Conservation (phyloP, 169 alveolate species). For the Eimeria maxima region DNA sequence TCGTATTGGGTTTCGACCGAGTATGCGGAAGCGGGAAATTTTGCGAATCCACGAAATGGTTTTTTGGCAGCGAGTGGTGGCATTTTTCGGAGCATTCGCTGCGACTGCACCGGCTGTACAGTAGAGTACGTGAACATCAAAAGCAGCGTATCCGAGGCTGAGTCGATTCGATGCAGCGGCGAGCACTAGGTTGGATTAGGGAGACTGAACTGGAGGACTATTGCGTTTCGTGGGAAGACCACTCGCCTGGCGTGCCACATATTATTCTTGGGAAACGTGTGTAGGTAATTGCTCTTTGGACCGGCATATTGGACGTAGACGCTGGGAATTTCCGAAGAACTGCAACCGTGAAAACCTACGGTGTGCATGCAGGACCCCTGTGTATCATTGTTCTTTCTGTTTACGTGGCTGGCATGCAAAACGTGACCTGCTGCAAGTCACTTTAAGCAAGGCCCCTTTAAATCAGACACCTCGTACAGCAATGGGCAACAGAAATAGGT, state of each 20-base stretch:
- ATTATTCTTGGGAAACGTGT: not conserved
- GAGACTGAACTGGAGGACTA: not conserved
- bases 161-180: not conserved
- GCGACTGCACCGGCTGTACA: not conserved
- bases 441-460: not conserved
- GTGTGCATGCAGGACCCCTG: not conserved
- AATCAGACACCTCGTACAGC: not conserved
- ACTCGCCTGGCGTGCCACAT: not conserved
- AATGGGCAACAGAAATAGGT: not conserved
- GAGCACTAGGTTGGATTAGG: not conserved
- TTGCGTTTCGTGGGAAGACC: not conserved
- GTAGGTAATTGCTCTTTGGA: not conserved
- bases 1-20: not conserved
- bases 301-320: not conserved
- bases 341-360: not conserved
- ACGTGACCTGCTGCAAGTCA: not conserved
- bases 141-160: not conserved
- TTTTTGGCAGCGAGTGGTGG: slow-evolving; percentile 1
- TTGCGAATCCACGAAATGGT: not conserved
- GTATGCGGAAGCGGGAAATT: not conserved
- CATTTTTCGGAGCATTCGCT: not conserved
- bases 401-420: not conserved
- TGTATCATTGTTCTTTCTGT: not conserved
- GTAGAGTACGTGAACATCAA: not conserved
- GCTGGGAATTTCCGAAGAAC: not conserved